Conservation (phyloP, 306 rosid genomes). For the Begonia masoniana region DNA sequence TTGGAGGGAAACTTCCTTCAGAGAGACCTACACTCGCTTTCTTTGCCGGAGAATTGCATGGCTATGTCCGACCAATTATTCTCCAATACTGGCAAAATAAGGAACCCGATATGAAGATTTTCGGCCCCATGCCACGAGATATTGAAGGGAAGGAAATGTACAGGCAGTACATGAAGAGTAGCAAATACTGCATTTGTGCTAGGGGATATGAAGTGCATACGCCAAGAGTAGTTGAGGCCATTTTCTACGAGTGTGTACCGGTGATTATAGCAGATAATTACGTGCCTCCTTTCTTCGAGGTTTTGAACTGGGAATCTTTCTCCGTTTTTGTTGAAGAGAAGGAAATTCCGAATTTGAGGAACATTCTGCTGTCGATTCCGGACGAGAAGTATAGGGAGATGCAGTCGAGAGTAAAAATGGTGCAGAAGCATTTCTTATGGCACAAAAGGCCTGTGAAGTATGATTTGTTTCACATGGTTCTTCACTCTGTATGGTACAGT, state of each 20-base stretch:
- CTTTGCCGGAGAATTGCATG: conserved; percentile 70
- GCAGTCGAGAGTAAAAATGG: conserved; percentile 46
- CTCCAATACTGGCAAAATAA: conserved; percentile 60
- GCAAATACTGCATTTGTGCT: conserved; percentile 82
- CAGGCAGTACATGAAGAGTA: conserved; percentile 62
- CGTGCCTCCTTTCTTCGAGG: conserved; percentile 49
- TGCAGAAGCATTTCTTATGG: conserved; percentile 62
- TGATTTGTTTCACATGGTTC: conserved; percentile 71
- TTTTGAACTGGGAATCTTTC: conserved; percentile 38
- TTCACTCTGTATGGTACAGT: conserved; percentile 64
- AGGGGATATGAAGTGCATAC: conserved; percentile 74
- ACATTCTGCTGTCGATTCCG: conserved; percentile 58
- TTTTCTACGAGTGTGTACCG: conserved; percentile 43
- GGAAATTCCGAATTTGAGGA: conserved; percentile 47
- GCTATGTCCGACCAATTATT: conserved; percentile 62
- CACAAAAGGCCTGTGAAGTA: conserved; percentile 42
- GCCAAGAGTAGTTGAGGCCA: conserved; percentile 66
- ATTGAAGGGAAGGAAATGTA: conserved; percentile 49
- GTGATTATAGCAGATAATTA: conserved; percentile 34
- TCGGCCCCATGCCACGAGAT: conserved; percentile 68
- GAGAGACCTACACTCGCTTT: conserved; percentile 55
- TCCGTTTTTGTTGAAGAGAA: conserved; percentile 42
- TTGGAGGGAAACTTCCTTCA: conserved; percentile 51
- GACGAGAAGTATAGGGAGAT: conserved; percentile 42
- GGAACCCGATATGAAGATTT: conserved; percentile 62